Percentiles rank a stretch among this genome's conserved stretches.
These are phyloP conservation scores for Aspergillus kassunensis DNA, from an alignment of 495 filamentous ascomycete species.

Conservation along the genomic window DNA sequence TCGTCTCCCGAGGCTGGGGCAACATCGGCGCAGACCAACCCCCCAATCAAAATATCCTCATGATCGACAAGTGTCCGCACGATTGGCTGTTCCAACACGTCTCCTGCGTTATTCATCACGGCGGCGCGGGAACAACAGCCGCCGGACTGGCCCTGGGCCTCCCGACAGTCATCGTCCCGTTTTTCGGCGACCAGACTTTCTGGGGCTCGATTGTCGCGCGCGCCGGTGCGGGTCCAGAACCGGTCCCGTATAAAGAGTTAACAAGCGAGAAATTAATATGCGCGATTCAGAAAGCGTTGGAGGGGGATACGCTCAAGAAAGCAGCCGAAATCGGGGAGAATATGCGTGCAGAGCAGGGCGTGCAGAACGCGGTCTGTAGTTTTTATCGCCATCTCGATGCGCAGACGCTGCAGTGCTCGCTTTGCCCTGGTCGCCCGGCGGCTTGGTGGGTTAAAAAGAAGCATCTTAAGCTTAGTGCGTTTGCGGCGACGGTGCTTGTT, in stretches of 20 bases:
- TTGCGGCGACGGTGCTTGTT: slow-evolving; percentile 63
- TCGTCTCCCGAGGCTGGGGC: slow-evolving; percentile 77
- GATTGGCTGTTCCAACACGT: slow-evolving; percentile 78
- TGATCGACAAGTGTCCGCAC: slow-evolving; percentile 76
- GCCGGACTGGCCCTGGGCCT: slow-evolving; percentile 62
- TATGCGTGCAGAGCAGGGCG: slow-evolving; percentile 61
- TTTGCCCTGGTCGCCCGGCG: slow-evolving; percentile 62
- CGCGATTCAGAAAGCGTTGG: slow-evolving; percentile 53
- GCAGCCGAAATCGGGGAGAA: slow-evolving; percentile 54
- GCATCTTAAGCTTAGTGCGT: slow-evolving; percentile 58
- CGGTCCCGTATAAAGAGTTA: slow-evolving; percentile 67
- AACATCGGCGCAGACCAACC: slow-evolving; percentile 60
- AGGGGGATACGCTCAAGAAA: slow-evolving; percentile 50
- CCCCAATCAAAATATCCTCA: slow-evolving; percentile 57
- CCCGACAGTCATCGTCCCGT: slow-evolving; percentile 73
- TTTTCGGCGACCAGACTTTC: slow-evolving; percentile 80
- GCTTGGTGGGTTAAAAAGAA: slow-evolving; percentile 67
- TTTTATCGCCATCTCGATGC: slow-evolving; percentile 67
- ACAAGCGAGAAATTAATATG: slow-evolving; percentile 57
- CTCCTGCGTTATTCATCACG: slow-evolving; percentile 72
- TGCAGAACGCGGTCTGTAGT: slow-evolving; percentile 56
- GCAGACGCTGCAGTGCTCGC: slow-evolving; percentile 56
- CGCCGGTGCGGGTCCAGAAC: slow-evolving; percentile 67
- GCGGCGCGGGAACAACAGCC: slow-evolving; percentile 76
- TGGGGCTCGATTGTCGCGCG: slow-evolving; percentile 73